These are phyloP conservation scores for Erigeron philadelphicus DNA, from an alignment of 140 eudicot genomes.

Conservation along the genomic window DNA sequence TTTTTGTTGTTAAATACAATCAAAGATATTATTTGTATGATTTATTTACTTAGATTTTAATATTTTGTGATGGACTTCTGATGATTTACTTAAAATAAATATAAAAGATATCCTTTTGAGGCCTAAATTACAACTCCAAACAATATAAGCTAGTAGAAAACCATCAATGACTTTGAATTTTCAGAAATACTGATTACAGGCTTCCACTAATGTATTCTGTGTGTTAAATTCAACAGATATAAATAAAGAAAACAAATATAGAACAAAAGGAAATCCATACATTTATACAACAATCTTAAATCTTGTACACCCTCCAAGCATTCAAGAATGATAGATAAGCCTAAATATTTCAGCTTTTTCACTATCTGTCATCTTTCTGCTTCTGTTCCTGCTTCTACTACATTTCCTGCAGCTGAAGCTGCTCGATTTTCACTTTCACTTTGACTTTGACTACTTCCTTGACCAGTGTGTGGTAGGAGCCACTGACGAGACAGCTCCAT, in stretches of 20 bases:
- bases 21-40: neutral
- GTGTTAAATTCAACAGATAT: constrained; percentile 20
- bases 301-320: constrained; percentile 21
- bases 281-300: constrained; percentile 32
- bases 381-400: constrained; percentile 38
- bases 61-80: neutral
- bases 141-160: constrained; percentile 2
- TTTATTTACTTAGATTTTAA: neutral
- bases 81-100: neutral
- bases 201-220: constrained; percentile 11
- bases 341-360: constrained; percentile 23
- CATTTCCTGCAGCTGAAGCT: constrained; percentile 35
- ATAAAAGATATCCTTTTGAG: neutral
- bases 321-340: constrained; percentile 20
- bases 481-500: constrained; percentile 52
- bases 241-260: constrained; percentile 13
- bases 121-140: constrained; percentile 1
- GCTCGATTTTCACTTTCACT: constrained; percentile 28
- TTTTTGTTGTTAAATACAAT: too few relatives aligned
- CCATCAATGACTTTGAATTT: constrained; percentile 5
- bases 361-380: constrained; percentile 24
- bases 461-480: constrained; percentile 44
- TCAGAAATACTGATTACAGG: constrained; percentile 12
- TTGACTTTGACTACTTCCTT: constrained; percentile 35
- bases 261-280: constrained; percentile 24